phyloP scores from a whole-genome alignment of 2,329 filamentous ascomycete species.

The Ophiostoma fasciatum region DNA sequence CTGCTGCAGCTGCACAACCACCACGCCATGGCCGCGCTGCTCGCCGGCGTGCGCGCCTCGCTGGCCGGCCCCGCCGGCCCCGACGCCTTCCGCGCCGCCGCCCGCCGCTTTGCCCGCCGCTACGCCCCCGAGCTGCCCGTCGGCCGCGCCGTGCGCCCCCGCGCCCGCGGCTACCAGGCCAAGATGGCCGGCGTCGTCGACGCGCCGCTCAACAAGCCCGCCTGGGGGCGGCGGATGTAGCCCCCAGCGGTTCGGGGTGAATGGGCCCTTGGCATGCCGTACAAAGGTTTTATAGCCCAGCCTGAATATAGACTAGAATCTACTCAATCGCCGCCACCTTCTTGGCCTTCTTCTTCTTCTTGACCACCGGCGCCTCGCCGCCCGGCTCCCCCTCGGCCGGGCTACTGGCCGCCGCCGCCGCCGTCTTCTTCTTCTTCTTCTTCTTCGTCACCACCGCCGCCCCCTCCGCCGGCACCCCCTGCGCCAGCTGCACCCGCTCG shows the following conservation, averaged over 20 bases:
- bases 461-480: slow-evolving; percentile 51
- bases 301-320: too few species aligned
- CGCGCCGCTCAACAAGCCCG: slow-evolving; percentile 43
- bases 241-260: too few species aligned
- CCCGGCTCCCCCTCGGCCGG: slow-evolving; percentile 2
- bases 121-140: slow-evolving; percentile 62
- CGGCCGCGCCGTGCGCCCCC: slow-evolving; percentile 63
- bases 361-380: slow-evolving; percentile 9
- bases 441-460: slow-evolving; percentile 53
- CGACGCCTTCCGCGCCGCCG: slow-evolving; percentile 45
- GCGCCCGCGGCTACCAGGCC: slow-evolving; percentile 70
- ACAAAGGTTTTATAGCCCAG: too few species aligned
- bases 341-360: slow-evolving; percentile 19
- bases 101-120: slow-evolving; percentile 24
- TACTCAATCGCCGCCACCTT: too few species aligned
- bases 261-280: too few species aligned
- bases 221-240: slow-evolving; percentile 49
- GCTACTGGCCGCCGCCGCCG: slow-evolving; percentile 41
- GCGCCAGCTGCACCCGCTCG: slow-evolving; percentile 56
- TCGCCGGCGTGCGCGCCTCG: slow-evolving; percentile 49
- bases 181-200: slow-evolving; percentile 52
- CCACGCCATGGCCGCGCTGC: slow-evolving; percentile 56
- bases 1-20: slow-evolving; percentile 89
- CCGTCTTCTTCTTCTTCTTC: slow-evolving; percentile 51
- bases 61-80: slow-evolving; percentile 39